Percentiles rank a stretch among this genome's conserved stretches.
Conservation (phyloP, 2,329 filamentous ascomycete species). For the Fusarium tjaetaba region DNA sequence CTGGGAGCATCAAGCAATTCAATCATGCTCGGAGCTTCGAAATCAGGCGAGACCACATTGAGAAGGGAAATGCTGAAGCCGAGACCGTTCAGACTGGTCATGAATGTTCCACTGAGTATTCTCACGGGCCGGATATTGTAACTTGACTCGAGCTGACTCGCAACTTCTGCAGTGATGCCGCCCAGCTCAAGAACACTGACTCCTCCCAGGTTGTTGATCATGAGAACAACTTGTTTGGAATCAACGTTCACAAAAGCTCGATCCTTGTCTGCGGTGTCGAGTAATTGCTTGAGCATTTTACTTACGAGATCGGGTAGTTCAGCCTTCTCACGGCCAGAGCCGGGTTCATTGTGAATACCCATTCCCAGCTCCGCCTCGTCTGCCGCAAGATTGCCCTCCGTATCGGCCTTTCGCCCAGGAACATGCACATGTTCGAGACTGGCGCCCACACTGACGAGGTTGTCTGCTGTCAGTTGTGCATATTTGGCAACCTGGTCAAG, state of each 20-base stretch:
- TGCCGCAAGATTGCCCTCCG: slow-evolving; percentile 64
- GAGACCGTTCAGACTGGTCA: slow-evolving; percentile 81
- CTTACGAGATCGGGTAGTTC: slow-evolving; percentile 64
- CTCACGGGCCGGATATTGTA: slow-evolving; percentile 71
- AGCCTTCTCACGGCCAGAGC: slow-evolving; percentile 62
- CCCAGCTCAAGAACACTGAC: slow-evolving; percentile 78
- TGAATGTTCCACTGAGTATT: slow-evolving; percentile 75
- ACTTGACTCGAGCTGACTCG: slow-evolving; percentile 66
- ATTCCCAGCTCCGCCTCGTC: slow-evolving; percentile 75
- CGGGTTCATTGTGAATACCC: slow-evolving; percentile 80
- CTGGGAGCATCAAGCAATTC: slow-evolving; percentile 75
- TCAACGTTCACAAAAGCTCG: slow-evolving; percentile 74
- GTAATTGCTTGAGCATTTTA: slow-evolving; percentile 75
- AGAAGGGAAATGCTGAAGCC: slow-evolving; percentile 80
- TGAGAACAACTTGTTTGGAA: slow-evolving; percentile 71
- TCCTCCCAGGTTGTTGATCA: slow-evolving; percentile 81
- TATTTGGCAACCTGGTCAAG: slow-evolving; percentile 78
- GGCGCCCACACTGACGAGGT: slow-evolving; percentile 85
- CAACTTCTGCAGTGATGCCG: slow-evolving; percentile 75
- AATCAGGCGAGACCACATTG: slow-evolving; percentile 69
- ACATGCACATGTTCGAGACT: slow-evolving; percentile 94
- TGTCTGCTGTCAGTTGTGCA: slow-evolving; percentile 76
- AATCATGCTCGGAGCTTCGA: slow-evolving; percentile 70
- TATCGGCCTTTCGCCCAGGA: slow-evolving; percentile 74
- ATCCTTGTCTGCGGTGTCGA: slow-evolving; percentile 73